A percentile compares a stretch with the other conserved stretches of the same genome.
These are phyloP conservation scores for Ambrosia artemisiifolia DNA, from an alignment of 129 eudicot genomes.

Conservation along the genomic window DNA sequence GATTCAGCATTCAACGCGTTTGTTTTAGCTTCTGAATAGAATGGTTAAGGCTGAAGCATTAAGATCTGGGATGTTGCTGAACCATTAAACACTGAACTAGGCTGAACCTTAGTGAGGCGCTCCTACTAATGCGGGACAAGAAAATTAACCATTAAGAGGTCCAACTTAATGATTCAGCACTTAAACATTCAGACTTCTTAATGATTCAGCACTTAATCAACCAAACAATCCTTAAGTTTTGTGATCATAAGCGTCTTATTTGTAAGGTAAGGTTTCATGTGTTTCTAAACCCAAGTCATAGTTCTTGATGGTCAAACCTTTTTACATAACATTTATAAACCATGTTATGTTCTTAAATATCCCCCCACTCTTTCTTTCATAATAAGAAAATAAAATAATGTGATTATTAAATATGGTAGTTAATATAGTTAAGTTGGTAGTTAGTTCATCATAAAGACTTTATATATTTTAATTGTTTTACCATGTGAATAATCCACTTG, in stretches of 20 bases:
- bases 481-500: neutral
- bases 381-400: neutral
- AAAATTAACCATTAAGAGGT: no score
- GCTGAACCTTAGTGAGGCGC: no score
- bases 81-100: no score
- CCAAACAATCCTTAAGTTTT: no score
- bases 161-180: no score
- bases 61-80: no score
- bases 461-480: neutral
- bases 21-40: no score
- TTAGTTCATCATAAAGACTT: neutral
- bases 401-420: slow-evolving; percentile 24
- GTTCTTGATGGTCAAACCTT: slow-evolving; percentile 25
- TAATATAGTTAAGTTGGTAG: slow-evolving; percentile 34
- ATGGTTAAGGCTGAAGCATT: no score
- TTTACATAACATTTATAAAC: slow-evolving; percentile 24
- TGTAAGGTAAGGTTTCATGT: slow-evolving; percentile 14
- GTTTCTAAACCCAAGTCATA: slow-evolving; percentile 15
- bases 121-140: no score
- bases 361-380: slow-evolving; percentile 1
- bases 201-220: no score
- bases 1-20: no score
- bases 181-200: no score
- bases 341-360: slow-evolving; percentile 32
- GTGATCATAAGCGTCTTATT: neutral